These are phyloP conservation scores for Lactifluus piperatus DNA, from an alignment of 768 basidiomycete genomes.

Conservation along the genomic window DNA sequence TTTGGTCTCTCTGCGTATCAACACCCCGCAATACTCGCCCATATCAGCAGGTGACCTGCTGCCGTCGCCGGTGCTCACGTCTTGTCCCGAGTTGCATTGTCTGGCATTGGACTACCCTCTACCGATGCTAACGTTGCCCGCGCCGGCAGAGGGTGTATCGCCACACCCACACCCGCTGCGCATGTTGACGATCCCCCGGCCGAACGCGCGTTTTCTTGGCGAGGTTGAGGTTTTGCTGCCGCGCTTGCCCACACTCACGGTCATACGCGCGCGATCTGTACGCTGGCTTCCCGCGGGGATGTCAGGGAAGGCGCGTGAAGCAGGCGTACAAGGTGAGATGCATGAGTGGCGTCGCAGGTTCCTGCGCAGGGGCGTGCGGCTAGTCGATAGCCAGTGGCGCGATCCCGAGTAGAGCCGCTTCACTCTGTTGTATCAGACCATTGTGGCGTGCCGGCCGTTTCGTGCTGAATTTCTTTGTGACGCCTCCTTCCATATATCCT, in stretches of 20 bases:
- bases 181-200: conserved; percentile 71
- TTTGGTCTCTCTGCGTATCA: conserved; percentile 55
- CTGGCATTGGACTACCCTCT: conserved; percentile 66
- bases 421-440: too few relatives aligned
- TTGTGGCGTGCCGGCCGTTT: too few relatives aligned
- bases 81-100: conserved; percentile 50
- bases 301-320: conserved; percentile 51
- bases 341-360: conserved; percentile 61
- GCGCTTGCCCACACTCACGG: conserved; percentile 44
- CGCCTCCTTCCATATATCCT: background rate
- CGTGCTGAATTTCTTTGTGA: too few relatives aligned
- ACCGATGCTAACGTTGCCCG: conserved; percentile 37
- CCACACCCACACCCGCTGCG: conserved; percentile 35
- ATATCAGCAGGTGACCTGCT: conserved; percentile 50
- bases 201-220: conserved; percentile 48
- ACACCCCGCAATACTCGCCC: conserved; percentile 51
- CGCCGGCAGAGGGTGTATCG: conserved; percentile 8
- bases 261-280: conserved; percentile 56
- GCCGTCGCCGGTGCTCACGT: conserved; percentile 33
- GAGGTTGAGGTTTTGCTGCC: conserved; percentile 48
- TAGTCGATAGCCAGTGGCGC: conserved; percentile 71
- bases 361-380: conserved; percentile 43
- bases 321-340: conserved; percentile 80
- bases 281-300: conserved; percentile 67
- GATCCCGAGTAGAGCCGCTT: conserved; percentile 23